phyloP scores from a whole-genome alignment of 176 grass and related monocot genomes.

The Juncus effusus region DNA sequence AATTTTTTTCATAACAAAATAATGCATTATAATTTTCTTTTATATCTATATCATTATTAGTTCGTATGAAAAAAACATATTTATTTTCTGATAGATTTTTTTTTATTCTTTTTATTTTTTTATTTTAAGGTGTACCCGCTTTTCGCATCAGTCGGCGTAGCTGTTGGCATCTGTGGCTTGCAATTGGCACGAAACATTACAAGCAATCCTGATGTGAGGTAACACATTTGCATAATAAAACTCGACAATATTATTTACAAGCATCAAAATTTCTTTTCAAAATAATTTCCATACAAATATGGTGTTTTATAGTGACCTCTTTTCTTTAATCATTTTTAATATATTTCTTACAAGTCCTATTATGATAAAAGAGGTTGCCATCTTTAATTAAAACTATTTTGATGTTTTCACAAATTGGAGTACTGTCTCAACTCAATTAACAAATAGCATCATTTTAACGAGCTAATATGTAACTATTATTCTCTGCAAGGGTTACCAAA shows the following conservation, averaged over 20 bases:
- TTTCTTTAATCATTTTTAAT: too few relatives aligned
- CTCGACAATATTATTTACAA: too few relatives aligned
- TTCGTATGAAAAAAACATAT: not conserved
- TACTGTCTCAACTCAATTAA: too few relatives aligned
- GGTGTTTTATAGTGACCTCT: too few relatives aligned
- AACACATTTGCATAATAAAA: slow-evolving; percentile 16
- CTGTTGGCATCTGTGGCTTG: slow-evolving; percentile 63
- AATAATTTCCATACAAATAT: too few relatives aligned
- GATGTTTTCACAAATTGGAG: too few relatives aligned
- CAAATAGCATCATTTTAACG: not conserved
- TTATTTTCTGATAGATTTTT: not conserved
- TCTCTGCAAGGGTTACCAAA: slow-evolving; percentile 41
- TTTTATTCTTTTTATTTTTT: not conserved
- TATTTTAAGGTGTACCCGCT: slow-evolving; percentile 52
- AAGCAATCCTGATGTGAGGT: slow-evolving; percentile 58
- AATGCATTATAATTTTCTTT: not conserved
- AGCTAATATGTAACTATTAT: not conserved
- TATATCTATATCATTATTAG: too few relatives aligned
- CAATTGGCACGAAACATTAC: slow-evolving; percentile 66
- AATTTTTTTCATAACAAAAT: not conserved
- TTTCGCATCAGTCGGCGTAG: slow-evolving; percentile 39
- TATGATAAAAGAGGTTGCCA: too few relatives aligned
- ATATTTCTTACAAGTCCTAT: too few relatives aligned
- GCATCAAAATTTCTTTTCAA: too few relatives aligned
- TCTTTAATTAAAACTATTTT: too few relatives aligned